A percentile compares a stretch with the other conserved stretches of the same genome.
phyloP scores from a whole-genome alignment of 2,329 filamentous ascomycete genomes.

The Epicoccum sorghinum region DNA sequence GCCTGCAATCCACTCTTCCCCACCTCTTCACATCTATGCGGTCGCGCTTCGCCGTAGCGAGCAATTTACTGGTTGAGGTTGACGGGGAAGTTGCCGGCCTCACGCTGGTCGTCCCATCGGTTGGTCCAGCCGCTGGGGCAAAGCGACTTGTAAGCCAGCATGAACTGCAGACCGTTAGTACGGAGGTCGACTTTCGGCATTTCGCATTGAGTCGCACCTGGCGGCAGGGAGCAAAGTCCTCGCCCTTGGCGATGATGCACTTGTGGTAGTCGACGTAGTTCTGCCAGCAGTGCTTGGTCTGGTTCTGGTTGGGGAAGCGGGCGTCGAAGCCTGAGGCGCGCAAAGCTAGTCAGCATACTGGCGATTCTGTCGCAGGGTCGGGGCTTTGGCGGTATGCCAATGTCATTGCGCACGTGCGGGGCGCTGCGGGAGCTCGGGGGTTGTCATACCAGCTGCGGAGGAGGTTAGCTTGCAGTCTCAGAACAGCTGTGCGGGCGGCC shows the following conservation, averaged over 20 bases:
- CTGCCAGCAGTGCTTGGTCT: constrained; percentile 99
- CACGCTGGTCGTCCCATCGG: constrained; percentile 97
- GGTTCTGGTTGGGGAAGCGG: constrained; percentile 98
- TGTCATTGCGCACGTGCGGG: constrained; percentile 11
- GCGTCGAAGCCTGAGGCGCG: constrained; percentile 83
- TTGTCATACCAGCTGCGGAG: constrained; percentile 49
- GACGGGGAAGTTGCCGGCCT: constrained; percentile 59
- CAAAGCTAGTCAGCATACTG: constrained; percentile 28
- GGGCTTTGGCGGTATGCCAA: neutral
- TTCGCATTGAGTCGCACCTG: constrained; percentile 67
- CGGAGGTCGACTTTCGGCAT: neutral
- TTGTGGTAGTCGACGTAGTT: constrained; percentile 99
- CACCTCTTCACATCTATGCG: constrained; percentile 27
- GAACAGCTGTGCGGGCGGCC: constrained; percentile 14
- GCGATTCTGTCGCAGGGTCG: neutral
- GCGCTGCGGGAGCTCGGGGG: constrained; percentile 17
- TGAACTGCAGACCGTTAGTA: constrained; percentile 69
- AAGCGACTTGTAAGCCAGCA: constrained; percentile 92
- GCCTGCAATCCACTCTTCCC: constrained; percentile 28
- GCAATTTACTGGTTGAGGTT: constrained; percentile 45
- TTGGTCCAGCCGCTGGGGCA: constrained; percentile 94
- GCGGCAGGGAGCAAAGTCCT: constrained; percentile 95
- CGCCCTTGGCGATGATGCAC: constrained; percentile 97
- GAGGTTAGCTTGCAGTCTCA: constrained; percentile 38
- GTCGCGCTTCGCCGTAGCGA: constrained; percentile 18